phyloP scores from a whole-genome alignment of 345 rosid genomes.

The Salix purpurea region DNA sequence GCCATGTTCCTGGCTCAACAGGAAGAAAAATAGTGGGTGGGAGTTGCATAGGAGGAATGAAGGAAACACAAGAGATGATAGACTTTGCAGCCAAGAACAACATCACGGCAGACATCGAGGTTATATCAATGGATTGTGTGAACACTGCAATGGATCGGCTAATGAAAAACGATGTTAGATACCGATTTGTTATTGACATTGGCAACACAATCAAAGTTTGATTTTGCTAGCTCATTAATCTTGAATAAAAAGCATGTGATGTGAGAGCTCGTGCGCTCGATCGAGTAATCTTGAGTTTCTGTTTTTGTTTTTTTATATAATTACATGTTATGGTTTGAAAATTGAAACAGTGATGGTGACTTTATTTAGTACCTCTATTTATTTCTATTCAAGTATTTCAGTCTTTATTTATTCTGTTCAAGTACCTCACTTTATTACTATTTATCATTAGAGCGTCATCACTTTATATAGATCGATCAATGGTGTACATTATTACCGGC shows the following conservation, averaged over 20 bases:
- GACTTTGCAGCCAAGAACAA: conserved; percentile 6
- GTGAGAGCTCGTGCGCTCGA: background rate
- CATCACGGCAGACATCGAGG: conserved; percentile 7
- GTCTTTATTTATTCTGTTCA: too few relatives aligned
- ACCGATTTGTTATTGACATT: background rate
- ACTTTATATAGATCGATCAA: background rate
- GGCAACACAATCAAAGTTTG: background rate
- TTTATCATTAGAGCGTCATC: too few relatives aligned
- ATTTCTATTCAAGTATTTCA: too few relatives aligned
- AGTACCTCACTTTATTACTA: too few relatives aligned
- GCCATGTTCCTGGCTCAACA: background rate
- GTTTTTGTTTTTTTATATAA: too few relatives aligned
- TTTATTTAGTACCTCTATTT: background rate
- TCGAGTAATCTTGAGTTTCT: background rate
- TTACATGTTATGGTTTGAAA: too few relatives aligned
- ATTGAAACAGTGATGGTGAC: background rate
- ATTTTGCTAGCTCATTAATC: background rate
- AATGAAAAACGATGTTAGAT: background rate
- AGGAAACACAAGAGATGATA: conserved; percentile 15
- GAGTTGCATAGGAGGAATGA: conserved; percentile 6
- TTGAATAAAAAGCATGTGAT: background rate
- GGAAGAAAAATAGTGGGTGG: conserved; percentile 12
- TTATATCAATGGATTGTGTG: conserved; percentile 7
- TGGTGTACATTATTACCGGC: too few relatives aligned
- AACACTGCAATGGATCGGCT: conserved; percentile 18